A percentile compares a stretch with the other conserved stretches of the same genome.
Evolutionary conservation across 805 yeast genomes (phyloP).

Genomic region (Metschnikowia picachoensis): DNA sequence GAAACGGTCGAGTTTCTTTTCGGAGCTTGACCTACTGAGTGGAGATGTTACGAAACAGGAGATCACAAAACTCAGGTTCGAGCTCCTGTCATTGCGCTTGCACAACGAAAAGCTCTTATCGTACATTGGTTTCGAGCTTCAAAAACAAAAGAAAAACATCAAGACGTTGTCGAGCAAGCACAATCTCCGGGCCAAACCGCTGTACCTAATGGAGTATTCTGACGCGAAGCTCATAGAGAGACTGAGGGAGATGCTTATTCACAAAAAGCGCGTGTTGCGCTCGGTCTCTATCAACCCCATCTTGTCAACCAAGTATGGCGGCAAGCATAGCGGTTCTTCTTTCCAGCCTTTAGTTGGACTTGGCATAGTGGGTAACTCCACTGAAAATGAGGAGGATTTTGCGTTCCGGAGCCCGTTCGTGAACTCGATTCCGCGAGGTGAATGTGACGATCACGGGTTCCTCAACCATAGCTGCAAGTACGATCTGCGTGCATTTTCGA

Average conservation of each 20-base stretch:
- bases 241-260: slow-evolving; percentile 43
- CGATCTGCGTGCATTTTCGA: slow-evolving; percentile 13
- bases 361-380: slow-evolving; percentile 1
- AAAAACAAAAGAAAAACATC: slow-evolving; percentile 43
- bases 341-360: slow-evolving; percentile 13
- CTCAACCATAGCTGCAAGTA: slow-evolving; percentile 13
- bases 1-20: slow-evolving; percentile 29
- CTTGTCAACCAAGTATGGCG: slow-evolving; percentile 12
- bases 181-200: slow-evolving; percentile 22
- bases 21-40: slow-evolving; percentile 20
- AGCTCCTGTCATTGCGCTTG: slow-evolving; percentile 48
- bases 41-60: slow-evolving; percentile 41
- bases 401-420: slow-evolving; percentile 18
- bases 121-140: slow-evolving; percentile 54
- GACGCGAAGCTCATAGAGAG: slow-evolving; percentile 50
- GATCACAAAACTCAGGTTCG: slow-evolving; percentile 48
- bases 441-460: slow-evolving; percentile 6
- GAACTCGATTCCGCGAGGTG: slow-evolving; percentile 9
- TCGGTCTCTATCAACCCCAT: slow-evolving; percentile 32
- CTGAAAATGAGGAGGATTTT: slow-evolving; percentile 16
- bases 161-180: slow-evolving; percentile 37
- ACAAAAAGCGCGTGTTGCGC: slow-evolving; percentile 40
- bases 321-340: background rate
- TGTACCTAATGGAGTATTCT: slow-evolving; percentile 39
- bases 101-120: slow-evolving; percentile 56